These are phyloP conservation scores for Boletus rufocinnamomeus DNA, from an alignment of 768 basidiomycete species.

Conservation along the genomic window DNA sequence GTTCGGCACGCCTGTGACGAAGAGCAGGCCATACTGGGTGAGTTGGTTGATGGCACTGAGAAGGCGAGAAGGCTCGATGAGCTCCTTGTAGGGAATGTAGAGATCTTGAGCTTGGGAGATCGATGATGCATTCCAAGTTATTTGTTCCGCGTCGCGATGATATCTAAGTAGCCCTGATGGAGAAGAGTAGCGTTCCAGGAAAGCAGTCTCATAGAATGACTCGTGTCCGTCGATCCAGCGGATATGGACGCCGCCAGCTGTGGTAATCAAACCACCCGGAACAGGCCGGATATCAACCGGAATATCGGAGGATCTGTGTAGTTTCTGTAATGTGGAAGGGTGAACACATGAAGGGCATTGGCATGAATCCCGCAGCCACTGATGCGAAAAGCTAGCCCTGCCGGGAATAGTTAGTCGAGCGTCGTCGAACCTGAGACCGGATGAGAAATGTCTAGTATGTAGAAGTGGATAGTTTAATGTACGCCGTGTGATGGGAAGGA, in stretches of 20 bases:
- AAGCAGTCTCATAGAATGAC: conserved; percentile 52
- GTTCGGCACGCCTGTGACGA: conserved; percentile 72
- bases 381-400: conserved; percentile 54
- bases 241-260: conserved; percentile 48
- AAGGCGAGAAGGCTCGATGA: conserved; percentile 48
- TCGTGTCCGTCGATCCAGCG: conserved; percentile 61
- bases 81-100: conserved; percentile 55
- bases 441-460: conserved; percentile 9
- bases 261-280: conserved; percentile 42
- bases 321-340: conserved; percentile 75
- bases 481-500: background rate
- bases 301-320: conserved; percentile 69
- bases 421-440: conserved; percentile 13
- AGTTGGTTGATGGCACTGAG: conserved; percentile 68
- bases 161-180: conserved; percentile 39
- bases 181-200: conserved; percentile 52
- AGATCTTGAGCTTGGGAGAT: conserved; percentile 44
- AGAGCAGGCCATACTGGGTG: conserved; percentile 67
- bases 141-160: conserved; percentile 43
- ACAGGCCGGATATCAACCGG: conserved; percentile 49
- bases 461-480: background rate
- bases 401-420: conserved; percentile 30
- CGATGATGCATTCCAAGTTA: conserved; percentile 48
- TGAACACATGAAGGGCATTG: conserved; percentile 73
- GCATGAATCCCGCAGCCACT: conserved; percentile 88